These are phyloP conservation scores for Penicillium sp. DNA, from an alignment of 2,329 filamentous ascomycete species.

Conservation along the genomic window DNA sequence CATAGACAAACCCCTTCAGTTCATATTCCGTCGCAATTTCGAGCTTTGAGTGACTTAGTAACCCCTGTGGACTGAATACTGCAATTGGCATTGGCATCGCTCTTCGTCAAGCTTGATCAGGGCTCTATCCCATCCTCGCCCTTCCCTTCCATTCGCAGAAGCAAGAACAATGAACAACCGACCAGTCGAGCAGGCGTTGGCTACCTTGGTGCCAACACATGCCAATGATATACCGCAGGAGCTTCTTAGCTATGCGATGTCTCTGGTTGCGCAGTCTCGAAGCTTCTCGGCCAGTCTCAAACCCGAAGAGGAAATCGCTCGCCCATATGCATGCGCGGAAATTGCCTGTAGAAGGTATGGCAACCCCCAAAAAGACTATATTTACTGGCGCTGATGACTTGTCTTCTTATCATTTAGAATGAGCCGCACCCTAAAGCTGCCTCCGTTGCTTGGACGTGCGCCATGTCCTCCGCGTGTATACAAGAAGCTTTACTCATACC, in stretches of 20 bases:
- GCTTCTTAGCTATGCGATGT: slow-evolving; percentile 71
- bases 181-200: slow-evolving; percentile 70
- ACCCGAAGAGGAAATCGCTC: slow-evolving; percentile 82
- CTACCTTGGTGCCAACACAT: slow-evolving; percentile 73
- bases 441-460: slow-evolving; percentile 71
- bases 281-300: slow-evolving; percentile 76
- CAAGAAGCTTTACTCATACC: slow-evolving; percentile 77
- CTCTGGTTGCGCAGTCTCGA: slow-evolving; percentile 77
- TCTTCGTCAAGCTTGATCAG: neutral
- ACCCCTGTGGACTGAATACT: neutral
- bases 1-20: slow-evolving; percentile 1
- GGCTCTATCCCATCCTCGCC: neutral
- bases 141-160: neutral
- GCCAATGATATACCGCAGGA: slow-evolving; percentile 66
- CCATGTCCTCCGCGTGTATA: slow-evolving; percentile 80
- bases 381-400: neutral
- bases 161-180: slow-evolving; percentile 63
- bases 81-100: neutral
- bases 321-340: slow-evolving; percentile 80
- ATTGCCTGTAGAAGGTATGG: slow-evolving; percentile 81
- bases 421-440: slow-evolving; percentile 74
- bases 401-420: slow-evolving; percentile 55
- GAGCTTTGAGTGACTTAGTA: neutral
- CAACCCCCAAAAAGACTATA: neutral
- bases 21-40: neutral